phyloP scores from a whole-genome alignment of 148 eudicot genomes.

The Camellia sinensis region DNA sequence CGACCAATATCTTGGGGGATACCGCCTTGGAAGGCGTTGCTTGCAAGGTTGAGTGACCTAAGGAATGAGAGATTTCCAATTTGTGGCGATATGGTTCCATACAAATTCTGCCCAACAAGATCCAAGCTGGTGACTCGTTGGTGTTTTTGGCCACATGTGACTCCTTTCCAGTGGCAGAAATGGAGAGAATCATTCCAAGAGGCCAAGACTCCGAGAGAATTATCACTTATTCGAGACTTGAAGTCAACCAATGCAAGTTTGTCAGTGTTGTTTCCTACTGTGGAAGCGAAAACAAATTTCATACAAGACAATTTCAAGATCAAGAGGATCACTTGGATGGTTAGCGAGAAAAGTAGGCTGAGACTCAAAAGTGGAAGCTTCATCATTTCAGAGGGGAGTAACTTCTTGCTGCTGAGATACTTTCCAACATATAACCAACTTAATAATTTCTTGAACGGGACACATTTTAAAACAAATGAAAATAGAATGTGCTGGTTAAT shows the following conservation, averaged over 20 bases:
- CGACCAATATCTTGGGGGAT: conserved; percentile 32
- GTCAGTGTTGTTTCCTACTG: conserved; percentile 15
- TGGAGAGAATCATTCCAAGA: conserved; percentile 32
- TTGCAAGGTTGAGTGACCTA: conserved; percentile 17
- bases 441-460: no score
- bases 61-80: conserved; percentile 37
- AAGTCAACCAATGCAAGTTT: not conserved
- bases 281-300: no score
- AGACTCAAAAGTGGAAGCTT: no score
- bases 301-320: no score
- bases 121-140: conserved; percentile 21
- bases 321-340: no score
- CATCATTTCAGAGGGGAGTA: no score
- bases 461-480: no score
- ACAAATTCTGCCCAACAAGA: conserved; percentile 15
- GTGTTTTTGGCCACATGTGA: conserved; percentile 21
- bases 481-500: no score
- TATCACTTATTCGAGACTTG: conserved; percentile 6
- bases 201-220: conserved; percentile 15
- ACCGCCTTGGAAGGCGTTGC: conserved; percentile 28
- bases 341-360: no score
- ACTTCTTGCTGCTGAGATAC: no score
- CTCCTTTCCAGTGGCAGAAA: conserved; percentile 36
- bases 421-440: no score
- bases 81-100: conserved; percentile 27